These are phyloP conservation scores for Dothiorella sarmentorum DNA, from an alignment of 2,329 filamentous ascomycete genomes.

Conservation along the genomic window DNA sequence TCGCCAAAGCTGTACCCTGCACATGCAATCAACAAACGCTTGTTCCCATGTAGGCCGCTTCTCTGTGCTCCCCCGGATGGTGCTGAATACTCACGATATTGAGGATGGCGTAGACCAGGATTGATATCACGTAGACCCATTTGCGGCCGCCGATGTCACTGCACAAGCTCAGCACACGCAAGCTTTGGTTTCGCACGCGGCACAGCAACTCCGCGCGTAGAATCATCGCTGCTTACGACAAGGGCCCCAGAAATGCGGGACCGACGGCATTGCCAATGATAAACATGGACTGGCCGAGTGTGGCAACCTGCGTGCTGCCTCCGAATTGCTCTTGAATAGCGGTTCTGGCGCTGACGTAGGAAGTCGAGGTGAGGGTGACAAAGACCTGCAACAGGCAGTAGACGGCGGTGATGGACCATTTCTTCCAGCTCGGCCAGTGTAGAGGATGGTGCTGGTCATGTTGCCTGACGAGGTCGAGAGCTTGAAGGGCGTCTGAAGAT, in stretches of 20 bases:
- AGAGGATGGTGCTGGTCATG: constrained; percentile 18
- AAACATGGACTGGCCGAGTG: constrained; percentile 17
- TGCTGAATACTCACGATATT: constrained; percentile 17
- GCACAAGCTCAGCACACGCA: constrained; percentile 11
- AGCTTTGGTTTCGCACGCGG: neutral
- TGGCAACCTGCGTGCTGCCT: constrained; percentile 17
- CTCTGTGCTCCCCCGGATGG: neutral
- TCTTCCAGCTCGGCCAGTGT: constrained; percentile 13
- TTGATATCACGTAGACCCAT: constrained; percentile 19
- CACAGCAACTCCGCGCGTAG: neutral
- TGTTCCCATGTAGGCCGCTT: neutral
- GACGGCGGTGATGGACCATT: constrained; percentile 15
- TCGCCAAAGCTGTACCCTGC: constrained; percentile 12
- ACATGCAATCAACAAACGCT: neutral
- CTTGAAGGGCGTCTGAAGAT: constrained; percentile 4
- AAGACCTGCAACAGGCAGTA: constrained; percentile 19
- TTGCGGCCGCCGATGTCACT: constrained; percentile 19
- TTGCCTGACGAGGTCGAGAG: constrained; percentile 15
- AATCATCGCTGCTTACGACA: constrained; percentile 16
- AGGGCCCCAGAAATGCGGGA: constrained; percentile 16
- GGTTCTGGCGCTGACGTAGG: constrained; percentile 13
- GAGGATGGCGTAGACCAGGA: constrained; percentile 13
- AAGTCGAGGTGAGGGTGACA: constrained; percentile 13
- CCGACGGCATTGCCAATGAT: constrained; percentile 18
- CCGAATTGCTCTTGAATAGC: constrained; percentile 16